These are phyloP conservation scores for Sclerospora graminicola DNA, from an alignment of 352 stramenopile genomes.

Conservation along the genomic window DNA sequence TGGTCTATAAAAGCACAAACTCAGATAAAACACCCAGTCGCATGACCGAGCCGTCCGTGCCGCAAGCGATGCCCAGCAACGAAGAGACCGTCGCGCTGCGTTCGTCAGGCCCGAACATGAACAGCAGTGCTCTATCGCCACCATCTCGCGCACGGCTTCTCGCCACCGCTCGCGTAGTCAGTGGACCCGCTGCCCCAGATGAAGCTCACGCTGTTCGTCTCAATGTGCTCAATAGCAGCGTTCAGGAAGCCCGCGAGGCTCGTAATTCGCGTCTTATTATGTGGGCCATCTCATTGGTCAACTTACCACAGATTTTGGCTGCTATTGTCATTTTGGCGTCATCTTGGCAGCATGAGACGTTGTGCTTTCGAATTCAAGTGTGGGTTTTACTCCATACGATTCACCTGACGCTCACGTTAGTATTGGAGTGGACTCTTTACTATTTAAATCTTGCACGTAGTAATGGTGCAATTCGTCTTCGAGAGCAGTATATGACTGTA, in stretches of 20 bases:
- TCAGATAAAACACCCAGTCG: background rate
- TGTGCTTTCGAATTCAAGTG: constrained; percentile 77
- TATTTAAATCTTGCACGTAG: constrained; percentile 46
- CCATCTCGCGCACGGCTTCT: constrained; percentile 20
- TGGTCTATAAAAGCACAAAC: no score
- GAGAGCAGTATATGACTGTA: constrained; percentile 58
- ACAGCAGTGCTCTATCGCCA: constrained; percentile 13
- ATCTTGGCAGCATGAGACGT: constrained; percentile 56
- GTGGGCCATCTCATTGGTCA: constrained; percentile 64
- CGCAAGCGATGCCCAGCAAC: constrained; percentile 12
- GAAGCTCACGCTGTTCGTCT: constrained; percentile 73
- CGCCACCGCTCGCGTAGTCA: constrained; percentile 15
- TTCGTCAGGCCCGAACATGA: constrained; percentile 7
- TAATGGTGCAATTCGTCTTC: constrained; percentile 45
- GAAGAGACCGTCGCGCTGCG: constrained; percentile 23
- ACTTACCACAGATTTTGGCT: constrained; percentile 62
- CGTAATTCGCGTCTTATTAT: constrained; percentile 76
- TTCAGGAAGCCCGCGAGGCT: constrained; percentile 68
- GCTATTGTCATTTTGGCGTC: constrained; percentile 46
- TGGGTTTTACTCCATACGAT: constrained; percentile 73
- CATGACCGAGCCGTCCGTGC: constrained; percentile 9
- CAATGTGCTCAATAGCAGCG: constrained; percentile 78
- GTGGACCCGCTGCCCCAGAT: constrained; percentile 24
- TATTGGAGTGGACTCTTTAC: constrained; percentile 71
- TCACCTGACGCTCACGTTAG: constrained; percentile 53